A percentile compares a stretch with the other conserved stretches of the same genome.
phyloP scores from a whole-genome alignment of 306 rosid species.

The Trifolium fragiferum region DNA sequence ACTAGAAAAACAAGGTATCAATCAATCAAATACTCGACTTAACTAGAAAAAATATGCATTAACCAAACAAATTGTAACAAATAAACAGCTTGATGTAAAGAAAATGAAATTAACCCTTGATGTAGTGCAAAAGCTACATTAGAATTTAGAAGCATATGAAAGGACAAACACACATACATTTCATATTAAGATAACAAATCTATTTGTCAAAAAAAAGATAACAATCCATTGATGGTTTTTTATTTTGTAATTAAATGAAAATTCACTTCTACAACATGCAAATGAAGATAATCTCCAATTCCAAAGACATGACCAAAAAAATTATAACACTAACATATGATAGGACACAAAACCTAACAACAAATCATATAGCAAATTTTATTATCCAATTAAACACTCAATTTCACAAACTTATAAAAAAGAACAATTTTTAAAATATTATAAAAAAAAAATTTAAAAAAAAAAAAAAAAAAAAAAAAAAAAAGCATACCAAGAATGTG shows the following conservation, averaged over 20 bases:
- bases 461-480: no score
- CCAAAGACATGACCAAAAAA: conserved; percentile 7
- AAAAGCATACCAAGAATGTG: conserved; percentile 62
- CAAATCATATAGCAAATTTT: not conserved
- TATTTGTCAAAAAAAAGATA: no score
- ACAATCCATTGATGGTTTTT: not conserved
- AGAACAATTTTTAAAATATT: not conserved
- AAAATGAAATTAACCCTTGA: conserved; percentile 10
- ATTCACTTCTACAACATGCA: not conserved
- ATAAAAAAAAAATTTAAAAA: no score
- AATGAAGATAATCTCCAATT: conserved; percentile 22
- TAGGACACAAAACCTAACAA: conserved; percentile 4
- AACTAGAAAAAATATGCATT: not conserved
- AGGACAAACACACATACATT: not conserved
- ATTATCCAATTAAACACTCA: conserved; percentile 7
- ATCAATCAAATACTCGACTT: conserved; percentile 10
- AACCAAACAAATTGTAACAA: conserved; percentile 2
- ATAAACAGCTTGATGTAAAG: not conserved
- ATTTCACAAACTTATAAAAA: no score
- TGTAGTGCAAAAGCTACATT: conserved; percentile 14
- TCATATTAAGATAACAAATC: not conserved
- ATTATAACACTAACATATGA: not conserved
- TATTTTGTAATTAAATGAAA: not conserved
- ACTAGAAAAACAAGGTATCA: conserved; percentile 9
- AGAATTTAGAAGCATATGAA: not conserved